Evolutionary conservation across 2,329 filamentous ascomycete genomes (phyloP).

Genomic region (Shiraia sp.): DNA sequence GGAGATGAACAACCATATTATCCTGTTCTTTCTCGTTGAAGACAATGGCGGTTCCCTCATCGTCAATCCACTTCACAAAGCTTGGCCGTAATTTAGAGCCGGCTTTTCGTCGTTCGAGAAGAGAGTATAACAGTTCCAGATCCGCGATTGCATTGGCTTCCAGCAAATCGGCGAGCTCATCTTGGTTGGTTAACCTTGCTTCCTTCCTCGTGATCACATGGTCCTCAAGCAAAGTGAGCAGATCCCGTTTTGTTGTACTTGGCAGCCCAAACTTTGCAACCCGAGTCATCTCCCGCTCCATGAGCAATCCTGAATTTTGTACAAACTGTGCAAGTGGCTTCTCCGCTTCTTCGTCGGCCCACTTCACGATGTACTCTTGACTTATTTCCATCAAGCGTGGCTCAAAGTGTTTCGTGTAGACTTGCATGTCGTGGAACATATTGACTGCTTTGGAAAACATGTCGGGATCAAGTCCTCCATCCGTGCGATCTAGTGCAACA

Average conservation of each 20-base stretch:
- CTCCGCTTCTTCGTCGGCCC: slow-evolving; percentile 66
- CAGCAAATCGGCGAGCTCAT: slow-evolving; percentile 73
- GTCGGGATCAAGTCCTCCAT: slow-evolving; percentile 61
- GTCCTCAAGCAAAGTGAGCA: slow-evolving; percentile 74
- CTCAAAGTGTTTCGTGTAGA: slow-evolving; percentile 82
- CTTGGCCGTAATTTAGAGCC: slow-evolving; percentile 70
- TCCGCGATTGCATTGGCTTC: slow-evolving; percentile 70
- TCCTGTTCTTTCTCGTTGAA: slow-evolving; percentile 77
- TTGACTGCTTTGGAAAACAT: slow-evolving; percentile 73
- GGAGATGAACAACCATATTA: slow-evolving; percentile 82
- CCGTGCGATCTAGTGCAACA: slow-evolving; percentile 70
- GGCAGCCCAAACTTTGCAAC: slow-evolving; percentile 84
- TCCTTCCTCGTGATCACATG: slow-evolving; percentile 72
- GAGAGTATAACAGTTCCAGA: slow-evolving; percentile 74
- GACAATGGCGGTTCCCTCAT: slow-evolving; percentile 75
- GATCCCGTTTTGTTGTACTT: slow-evolving; percentile 75
- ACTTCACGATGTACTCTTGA: slow-evolving; percentile 67
- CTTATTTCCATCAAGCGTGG: slow-evolving; percentile 71
- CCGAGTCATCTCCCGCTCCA: slow-evolving; percentile 72
- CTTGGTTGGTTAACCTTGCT: slow-evolving; percentile 58
- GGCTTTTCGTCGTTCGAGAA: slow-evolving; percentile 73
- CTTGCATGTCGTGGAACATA: slow-evolving; percentile 82
- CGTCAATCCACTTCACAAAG: slow-evolving; percentile 79
- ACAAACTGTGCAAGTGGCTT: slow-evolving; percentile 76
- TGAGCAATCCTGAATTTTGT: slow-evolving; percentile 66